Percentiles rank a stretch among this genome's conserved stretches.
phyloP scores from a whole-genome alignment of 352 stramenopile genomes.

The Saprolegnia parasitica region DNA sequence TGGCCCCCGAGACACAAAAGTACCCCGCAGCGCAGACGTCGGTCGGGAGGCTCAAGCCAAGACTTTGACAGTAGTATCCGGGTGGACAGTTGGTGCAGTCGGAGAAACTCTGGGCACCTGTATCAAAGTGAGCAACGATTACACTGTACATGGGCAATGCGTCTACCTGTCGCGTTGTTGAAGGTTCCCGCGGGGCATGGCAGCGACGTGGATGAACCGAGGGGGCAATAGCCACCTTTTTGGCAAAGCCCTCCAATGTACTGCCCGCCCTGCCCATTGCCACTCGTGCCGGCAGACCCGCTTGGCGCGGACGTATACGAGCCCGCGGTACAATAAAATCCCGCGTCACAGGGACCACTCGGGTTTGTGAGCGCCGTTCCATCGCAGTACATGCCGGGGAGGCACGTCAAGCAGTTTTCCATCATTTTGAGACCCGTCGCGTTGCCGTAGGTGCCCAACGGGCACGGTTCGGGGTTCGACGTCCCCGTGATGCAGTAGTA shows the following conservation, averaged over 20 bases:
- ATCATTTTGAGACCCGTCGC: constrained; percentile 60
- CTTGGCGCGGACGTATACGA: constrained; percentile 88
- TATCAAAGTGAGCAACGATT: constrained; percentile 33
- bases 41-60: constrained; percentile 30
- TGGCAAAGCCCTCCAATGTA: constrained; percentile 65
- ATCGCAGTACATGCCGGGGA: constrained; percentile 90
- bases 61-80: constrained; percentile 35
- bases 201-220: constrained; percentile 51
- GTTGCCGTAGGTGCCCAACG: constrained; percentile 88
- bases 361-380: constrained; percentile 67
- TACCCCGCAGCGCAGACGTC: constrained; percentile 43
- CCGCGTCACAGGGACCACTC: constrained; percentile 72
- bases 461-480: constrained; percentile 71
- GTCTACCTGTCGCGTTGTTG: constrained; percentile 33
- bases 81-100: constrained; percentile 34
- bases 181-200: constrained; percentile 31
- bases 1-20: constrained; percentile 39
- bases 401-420: constrained; percentile 82
- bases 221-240: constrained; percentile 59
- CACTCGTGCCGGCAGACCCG: constrained; percentile 60
- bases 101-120: constrained; percentile 18
- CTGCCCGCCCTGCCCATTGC: constrained; percentile 52
- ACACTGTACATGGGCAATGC: constrained; percentile 30
- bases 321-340: constrained; percentile 88
- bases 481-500: constrained; percentile 86